Conservation (phyloP, 2,329 filamentous ascomycete genomes). For the Pyricularia sp. region DNA sequence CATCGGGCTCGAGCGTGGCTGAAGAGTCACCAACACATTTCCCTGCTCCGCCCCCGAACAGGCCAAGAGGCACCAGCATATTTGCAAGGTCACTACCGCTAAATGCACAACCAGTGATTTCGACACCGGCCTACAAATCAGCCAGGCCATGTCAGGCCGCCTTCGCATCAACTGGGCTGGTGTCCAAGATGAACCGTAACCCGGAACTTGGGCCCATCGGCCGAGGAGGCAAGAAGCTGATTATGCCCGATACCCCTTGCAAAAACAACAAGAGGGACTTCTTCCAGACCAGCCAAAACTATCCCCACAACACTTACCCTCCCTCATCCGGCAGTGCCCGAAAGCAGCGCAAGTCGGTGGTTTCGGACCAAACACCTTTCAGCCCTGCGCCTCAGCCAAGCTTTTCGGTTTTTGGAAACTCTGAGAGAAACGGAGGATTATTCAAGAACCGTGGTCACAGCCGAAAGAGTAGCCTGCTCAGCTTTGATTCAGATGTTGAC, state of each 20-base stretch:
- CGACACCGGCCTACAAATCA: slow-evolving; percentile 67
- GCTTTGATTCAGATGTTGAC: slow-evolving; percentile 60
- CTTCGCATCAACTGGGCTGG: slow-evolving; percentile 86
- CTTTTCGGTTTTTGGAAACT: slow-evolving; percentile 36
- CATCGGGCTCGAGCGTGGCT: slow-evolving; percentile 62
- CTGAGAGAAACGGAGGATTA: slow-evolving; percentile 50
- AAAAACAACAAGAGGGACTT: slow-evolving; percentile 53
- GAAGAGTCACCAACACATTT: slow-evolving; percentile 60
- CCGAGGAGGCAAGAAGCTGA: slow-evolving; percentile 40
- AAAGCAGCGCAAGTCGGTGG: slow-evolving; percentile 58
- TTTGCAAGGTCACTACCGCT: slow-evolving; percentile 69
- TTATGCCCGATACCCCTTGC: slow-evolving; percentile 89
- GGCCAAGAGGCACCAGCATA: slow-evolving; percentile 33
- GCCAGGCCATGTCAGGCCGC: slow-evolving; percentile 67
- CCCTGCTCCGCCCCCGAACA: slow-evolving; percentile 38
- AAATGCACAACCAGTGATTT: slow-evolving; percentile 41
- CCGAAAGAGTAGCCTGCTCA: slow-evolving; percentile 59
- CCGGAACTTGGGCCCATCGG: slow-evolving; percentile 50
- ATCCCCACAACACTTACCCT: slow-evolving; percentile 54
- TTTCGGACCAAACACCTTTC: slow-evolving; percentile 65
- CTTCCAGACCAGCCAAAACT: slow-evolving; percentile 15
- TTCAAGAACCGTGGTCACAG: slow-evolving; percentile 43
- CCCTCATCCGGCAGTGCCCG: slow-evolving; percentile 44
- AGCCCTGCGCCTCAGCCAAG: slow-evolving; percentile 38
- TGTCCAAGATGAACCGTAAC: slow-evolving; percentile 87